Evolutionary conservation across 2,329 filamentous ascomycete genomes (phyloP).

Genomic region (Botryotinia calthae): DNA sequence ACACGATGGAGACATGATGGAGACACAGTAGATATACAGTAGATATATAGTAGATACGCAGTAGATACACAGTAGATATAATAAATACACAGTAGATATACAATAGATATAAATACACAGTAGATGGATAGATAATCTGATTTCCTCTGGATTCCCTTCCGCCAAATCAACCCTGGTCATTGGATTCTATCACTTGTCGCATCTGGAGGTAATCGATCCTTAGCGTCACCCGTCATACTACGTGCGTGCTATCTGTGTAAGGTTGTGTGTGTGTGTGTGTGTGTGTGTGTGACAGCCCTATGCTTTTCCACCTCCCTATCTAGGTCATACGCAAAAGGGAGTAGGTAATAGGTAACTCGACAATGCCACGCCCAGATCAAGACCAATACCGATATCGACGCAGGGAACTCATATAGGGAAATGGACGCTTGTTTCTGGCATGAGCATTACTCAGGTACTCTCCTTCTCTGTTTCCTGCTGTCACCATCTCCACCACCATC

Average conservation of each 20-base stretch:
- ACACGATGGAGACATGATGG: too few species aligned
- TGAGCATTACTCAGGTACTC: background rate
- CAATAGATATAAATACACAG: too few species aligned
- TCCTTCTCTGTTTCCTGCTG: background rate
- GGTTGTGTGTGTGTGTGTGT: background rate
- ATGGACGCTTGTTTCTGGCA: background rate
- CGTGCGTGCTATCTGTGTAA: background rate
- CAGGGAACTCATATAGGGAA: background rate
- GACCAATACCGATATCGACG: background rate
- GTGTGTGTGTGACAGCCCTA: background rate
- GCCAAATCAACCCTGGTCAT: background rate
- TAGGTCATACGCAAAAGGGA: background rate
- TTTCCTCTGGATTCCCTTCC: background rate
- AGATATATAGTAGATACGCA: too few species aligned
- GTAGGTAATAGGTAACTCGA: background rate
- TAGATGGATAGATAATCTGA: background rate
- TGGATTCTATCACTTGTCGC: background rate
- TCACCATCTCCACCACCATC: too few species aligned
- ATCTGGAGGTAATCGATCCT: background rate
- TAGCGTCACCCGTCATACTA: background rate
- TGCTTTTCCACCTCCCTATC: background rate
- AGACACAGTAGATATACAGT: too few species aligned
- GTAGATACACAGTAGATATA: too few species aligned
- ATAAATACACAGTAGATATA: too few species aligned
- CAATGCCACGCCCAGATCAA: too few species aligned